Conservation (phyloP, 2,329 filamentous ascomycete species). For the Aspergillaceae sp. region DNA sequence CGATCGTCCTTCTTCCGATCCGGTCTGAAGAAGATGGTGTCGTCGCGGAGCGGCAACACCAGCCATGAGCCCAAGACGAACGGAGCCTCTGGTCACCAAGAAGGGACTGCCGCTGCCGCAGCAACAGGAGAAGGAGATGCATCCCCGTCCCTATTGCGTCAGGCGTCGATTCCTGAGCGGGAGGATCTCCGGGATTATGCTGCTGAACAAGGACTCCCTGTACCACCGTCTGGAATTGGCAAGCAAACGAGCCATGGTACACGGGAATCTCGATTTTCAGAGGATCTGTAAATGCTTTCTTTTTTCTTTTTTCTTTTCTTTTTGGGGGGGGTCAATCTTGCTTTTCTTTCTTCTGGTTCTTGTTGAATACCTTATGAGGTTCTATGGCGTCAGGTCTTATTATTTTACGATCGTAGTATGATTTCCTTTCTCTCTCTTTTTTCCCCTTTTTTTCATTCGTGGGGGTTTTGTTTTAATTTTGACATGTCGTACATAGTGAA, state of each 20-base stretch:
- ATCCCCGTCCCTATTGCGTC: conserved; percentile 3
- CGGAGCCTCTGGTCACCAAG: conserved; percentile 5
- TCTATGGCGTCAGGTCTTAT: background rate
- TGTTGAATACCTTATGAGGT: background rate
- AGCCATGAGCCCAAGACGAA: conserved; percentile 14
- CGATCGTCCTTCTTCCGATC: conserved; percentile 18
- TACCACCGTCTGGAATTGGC: conserved; percentile 17
- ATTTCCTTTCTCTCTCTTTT: conserved; percentile 5
- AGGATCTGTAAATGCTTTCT: conserved; percentile 21
- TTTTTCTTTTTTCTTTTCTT: background rate
- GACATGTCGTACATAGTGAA: too few relatives aligned
- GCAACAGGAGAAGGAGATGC: conserved; percentile 4
- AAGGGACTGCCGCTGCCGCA: conserved; percentile 3
- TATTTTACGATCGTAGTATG: too few relatives aligned
- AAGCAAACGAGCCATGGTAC: conserved; percentile 17
- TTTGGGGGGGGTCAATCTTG: background rate
- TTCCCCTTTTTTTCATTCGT: too few relatives aligned
- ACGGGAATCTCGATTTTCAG: conserved; percentile 30
- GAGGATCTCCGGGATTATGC: conserved; percentile 22
- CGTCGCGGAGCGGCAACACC: conserved; percentile 3
- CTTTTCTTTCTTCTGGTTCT: background rate
- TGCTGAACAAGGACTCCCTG: conserved; percentile 21
- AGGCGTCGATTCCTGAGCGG: conserved; percentile 10
- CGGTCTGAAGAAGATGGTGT: conserved; percentile 20
- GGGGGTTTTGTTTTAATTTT: too few relatives aligned